Evolutionary conservation across 1,139 yeast species (phyloP).

Genomic region (Hansenula anomala): DNA sequence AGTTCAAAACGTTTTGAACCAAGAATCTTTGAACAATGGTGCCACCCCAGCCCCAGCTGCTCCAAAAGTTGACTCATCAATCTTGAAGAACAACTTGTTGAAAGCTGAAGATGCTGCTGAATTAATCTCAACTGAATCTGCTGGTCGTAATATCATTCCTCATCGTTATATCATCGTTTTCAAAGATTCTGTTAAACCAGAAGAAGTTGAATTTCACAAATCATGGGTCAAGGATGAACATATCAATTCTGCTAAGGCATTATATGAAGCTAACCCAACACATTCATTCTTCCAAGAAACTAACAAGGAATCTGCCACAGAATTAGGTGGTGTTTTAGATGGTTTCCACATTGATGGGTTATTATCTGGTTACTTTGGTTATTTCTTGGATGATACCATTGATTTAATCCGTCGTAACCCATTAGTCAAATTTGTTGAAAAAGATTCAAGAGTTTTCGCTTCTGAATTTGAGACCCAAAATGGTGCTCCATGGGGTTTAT

Average conservation of each 20-base stretch:
- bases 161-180: slow-evolving; percentile 77
- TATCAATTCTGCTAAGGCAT: slow-evolving; percentile 17
- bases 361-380: slow-evolving; percentile 68
- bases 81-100: slow-evolving; percentile 17
- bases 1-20: slow-evolving; percentile 7
- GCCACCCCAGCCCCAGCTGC: slow-evolving; percentile 5
- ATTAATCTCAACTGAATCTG: slow-evolving; percentile 34
- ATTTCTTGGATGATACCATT: slow-evolving; percentile 66
- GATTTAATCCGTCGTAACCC: slow-evolving; percentile 69
- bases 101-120: slow-evolving; percentile 34
- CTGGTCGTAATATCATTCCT: slow-evolving; percentile 50
- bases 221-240: slow-evolving; percentile 45
- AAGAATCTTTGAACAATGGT: slow-evolving; percentile 5
- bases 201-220: slow-evolving; percentile 56
- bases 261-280: slow-evolving; percentile 20
- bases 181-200: slow-evolving; percentile 52
- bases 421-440: slow-evolving; percentile 72
- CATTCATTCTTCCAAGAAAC: slow-evolving; percentile 16
- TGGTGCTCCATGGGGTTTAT: slow-evolving; percentile 96
- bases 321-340: slow-evolving; percentile 58
- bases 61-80: slow-evolving; percentile 15
- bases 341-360: slow-evolving; percentile 53
- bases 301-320: slow-evolving; percentile 13
- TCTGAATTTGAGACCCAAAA: slow-evolving; percentile 62
- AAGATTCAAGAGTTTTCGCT: slow-evolving; percentile 71